These are phyloP conservation scores for Parmelia sp. DNA, from an alignment of 495 filamentous ascomycete genomes.

Conservation along the genomic window DNA sequence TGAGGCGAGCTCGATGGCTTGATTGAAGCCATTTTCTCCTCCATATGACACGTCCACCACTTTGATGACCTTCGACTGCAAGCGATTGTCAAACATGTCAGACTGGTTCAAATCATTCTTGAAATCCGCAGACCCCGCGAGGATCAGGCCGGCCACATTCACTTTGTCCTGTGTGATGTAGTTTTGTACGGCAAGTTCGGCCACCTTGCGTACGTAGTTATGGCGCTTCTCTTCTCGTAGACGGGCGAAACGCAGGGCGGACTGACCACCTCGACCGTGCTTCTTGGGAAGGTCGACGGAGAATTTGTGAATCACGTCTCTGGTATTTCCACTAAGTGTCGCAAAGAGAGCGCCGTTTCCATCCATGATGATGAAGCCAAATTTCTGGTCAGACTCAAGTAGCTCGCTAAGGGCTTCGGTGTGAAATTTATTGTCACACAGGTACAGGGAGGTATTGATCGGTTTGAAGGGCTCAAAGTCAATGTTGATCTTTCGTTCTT, in stretches of 20 bases:
- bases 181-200: slow-evolving; percentile 94
- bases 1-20: slow-evolving; percentile 88
- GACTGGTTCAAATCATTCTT: slow-evolving; percentile 98
- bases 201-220: slow-evolving; percentile 98
- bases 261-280: slow-evolving; percentile 99
- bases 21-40: slow-evolving; percentile 98
- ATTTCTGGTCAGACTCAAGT: slow-evolving; percentile 96
- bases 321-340: slow-evolving; percentile 91
- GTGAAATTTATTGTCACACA: slow-evolving; percentile 99
- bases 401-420: slow-evolving; percentile 95
- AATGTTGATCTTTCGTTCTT: slow-evolving; percentile 98
- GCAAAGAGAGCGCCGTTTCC: slow-evolving; percentile 97
- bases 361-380: slow-evolving; percentile 99
- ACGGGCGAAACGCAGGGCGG: slow-evolving; percentile 96
- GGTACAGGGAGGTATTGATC: slow-evolving; percentile 97
- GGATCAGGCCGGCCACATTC: slow-evolving; percentile 88
- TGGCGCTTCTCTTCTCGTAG: slow-evolving; percentile 99
- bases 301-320: slow-evolving; percentile 96
- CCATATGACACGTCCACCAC: slow-evolving; percentile 98
- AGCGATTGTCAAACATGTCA: slow-evolving; percentile 89
- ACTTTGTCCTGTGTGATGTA: slow-evolving; percentile 97
- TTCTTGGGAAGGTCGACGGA: slow-evolving; percentile 97
- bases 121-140: slow-evolving; percentile 97
- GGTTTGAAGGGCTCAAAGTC: slow-evolving; percentile 99
- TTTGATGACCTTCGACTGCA: slow-evolving; percentile 95